Base-by-base conservation (phyloP, 1,139 yeast species). In the Kodamaea suecica region DNA sequence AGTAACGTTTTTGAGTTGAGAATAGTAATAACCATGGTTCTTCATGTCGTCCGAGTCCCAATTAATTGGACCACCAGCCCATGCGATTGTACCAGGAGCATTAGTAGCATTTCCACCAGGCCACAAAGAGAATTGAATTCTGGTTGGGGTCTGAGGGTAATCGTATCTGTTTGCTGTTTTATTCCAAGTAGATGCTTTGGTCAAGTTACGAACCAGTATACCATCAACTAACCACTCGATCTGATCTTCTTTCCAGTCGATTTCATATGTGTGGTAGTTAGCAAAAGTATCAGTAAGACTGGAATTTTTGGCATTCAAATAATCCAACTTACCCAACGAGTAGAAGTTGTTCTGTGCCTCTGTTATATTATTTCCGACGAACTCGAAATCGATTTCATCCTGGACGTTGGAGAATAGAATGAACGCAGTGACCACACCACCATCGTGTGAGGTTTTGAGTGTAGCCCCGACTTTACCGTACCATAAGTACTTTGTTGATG, bases 61-160 rank as follows among this genome's bases (percentile, higher is more conserved):
- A 64, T 87, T 75, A 40, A 88, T 77, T 4, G 52, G 64, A 53
- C 97, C 97, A 55, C 97, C 97, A 25, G 97, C 95, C 97, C 97
- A 90, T 46, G 76, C 83, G 44, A 81, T 70, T 12, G 97, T 90
- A 56, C 97, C 97, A 30, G 66, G 61, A 24, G 78, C 79, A 54
- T 76, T 77, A 32, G 69, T 49, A 17, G 77, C 62, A 41, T 72
- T 74, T 41, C 97, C 97, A 58, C 85, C 97, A 4, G 97, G 95
- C 97, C 97, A 90, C 42, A 90, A 59, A 4, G 95, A 87, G 37
- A 86, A 62, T 63, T 90, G 95, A 39, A 90, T 62, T 53, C 95
- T 76, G 33, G 92, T 70, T 2, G 97, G 97, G 3, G 97, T 87
- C 63, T 86, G 94, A n/a, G 97, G 97, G 65, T 58, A 90, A 41